Percentiles rank a stretch among this genome's conserved stretches.
These are phyloP conservation scores for Botrytis porri DNA, from an alignment of 2,329 filamentous ascomycete genomes.

Conservation along the genomic window DNA sequence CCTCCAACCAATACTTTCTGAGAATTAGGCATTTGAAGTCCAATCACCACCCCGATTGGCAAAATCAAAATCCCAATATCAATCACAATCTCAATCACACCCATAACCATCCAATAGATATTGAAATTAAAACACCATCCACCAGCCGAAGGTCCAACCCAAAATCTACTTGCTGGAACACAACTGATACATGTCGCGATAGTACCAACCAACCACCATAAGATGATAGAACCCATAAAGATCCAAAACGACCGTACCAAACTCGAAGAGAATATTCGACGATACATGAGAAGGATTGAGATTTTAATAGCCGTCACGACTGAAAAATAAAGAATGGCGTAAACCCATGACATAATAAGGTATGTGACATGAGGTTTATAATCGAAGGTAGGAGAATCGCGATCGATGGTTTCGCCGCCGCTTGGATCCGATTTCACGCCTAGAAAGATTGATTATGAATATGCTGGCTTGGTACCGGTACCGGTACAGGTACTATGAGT, in stretches of 20 bases:
- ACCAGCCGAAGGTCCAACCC: constrained; percentile 2
- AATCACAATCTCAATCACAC: constrained; percentile 13
- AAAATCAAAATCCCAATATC: constrained; percentile 14
- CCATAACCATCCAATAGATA: constrained; percentile 16
- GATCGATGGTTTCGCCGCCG: constrained; percentile 16
- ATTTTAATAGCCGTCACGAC: constrained; percentile 18
- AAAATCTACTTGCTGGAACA: constrained; percentile 11
- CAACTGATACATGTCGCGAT: constrained; percentile 8
- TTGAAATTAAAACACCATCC: constrained; percentile 21
- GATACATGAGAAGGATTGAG: constrained; percentile 19
- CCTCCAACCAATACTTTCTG: constrained; percentile 16
- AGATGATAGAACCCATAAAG: neutral
- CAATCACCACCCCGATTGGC: constrained; percentile 9
- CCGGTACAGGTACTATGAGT: neutral
- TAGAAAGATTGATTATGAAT: neutral
- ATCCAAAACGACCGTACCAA: neutral
- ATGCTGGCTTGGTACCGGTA: neutral
- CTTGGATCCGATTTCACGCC: constrained; percentile 17
- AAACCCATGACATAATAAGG: neutral
- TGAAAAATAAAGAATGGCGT: constrained; percentile 13
- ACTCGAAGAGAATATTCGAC: constrained; percentile 10
- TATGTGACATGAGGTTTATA: constrained; percentile 15
- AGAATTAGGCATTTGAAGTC: constrained; percentile 9
- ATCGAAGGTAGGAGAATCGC: constrained; percentile 16
- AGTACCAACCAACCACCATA: constrained; percentile 15